A percentile compares a stretch with the other conserved stretches of the same genome.
These are phyloP conservation scores for Candida nitratophila DNA, from an alignment of 805 yeast genomes.

Conservation along the genomic window DNA sequence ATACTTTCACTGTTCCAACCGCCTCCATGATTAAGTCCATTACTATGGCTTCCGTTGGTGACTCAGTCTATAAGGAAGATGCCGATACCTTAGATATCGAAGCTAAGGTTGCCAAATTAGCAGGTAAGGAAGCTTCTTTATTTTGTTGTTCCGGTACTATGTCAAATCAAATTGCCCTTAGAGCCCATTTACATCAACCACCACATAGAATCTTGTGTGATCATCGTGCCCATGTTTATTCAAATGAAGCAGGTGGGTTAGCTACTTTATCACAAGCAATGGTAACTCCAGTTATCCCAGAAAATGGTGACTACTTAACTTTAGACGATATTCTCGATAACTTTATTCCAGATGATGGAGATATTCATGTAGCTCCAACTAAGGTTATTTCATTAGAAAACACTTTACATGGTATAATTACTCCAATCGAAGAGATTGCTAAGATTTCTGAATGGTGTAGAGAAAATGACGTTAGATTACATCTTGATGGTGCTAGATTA, in stretches of 20 bases:
- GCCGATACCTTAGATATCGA: constrained; percentile 58
- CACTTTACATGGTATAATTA: constrained; percentile 73
- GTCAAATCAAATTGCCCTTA: constrained; percentile 77
- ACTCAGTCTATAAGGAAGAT: constrained; percentile 81
- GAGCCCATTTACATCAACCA: constrained; percentile 70
- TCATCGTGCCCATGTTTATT: constrained; percentile 71
- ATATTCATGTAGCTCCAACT: constrained; percentile 83
- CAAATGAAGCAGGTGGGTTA: constrained; percentile 83
- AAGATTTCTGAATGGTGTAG: constrained; percentile 64
- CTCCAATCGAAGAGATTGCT: constrained; percentile 68
- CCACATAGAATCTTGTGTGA: constrained; percentile 80
- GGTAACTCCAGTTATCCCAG: constrained; percentile 75
- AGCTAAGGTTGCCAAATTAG: constrained; percentile 50
- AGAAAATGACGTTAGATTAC: constrained; percentile 53
- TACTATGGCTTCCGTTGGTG: constrained; percentile 58
- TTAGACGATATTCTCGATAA: constrained; percentile 63
- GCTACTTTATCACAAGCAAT: constrained; percentile 83
- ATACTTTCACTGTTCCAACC: constrained; percentile 87
- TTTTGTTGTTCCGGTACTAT: constrained; percentile 83
- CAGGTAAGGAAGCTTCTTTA: constrained; percentile 75
- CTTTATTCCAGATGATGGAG: constrained; percentile 67
- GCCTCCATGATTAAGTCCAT: constrained; percentile 59
- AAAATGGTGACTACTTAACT: constrained; percentile 67
- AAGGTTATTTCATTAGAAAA: constrained; percentile 76
- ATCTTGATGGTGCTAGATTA: constrained; percentile 86